Evolutionary conservation across 2,329 filamentous ascomycete genomes (phyloP), one percentile per base, ranked within the genome.

Genomic region (Trichoderma citrinoviride): DNA sequence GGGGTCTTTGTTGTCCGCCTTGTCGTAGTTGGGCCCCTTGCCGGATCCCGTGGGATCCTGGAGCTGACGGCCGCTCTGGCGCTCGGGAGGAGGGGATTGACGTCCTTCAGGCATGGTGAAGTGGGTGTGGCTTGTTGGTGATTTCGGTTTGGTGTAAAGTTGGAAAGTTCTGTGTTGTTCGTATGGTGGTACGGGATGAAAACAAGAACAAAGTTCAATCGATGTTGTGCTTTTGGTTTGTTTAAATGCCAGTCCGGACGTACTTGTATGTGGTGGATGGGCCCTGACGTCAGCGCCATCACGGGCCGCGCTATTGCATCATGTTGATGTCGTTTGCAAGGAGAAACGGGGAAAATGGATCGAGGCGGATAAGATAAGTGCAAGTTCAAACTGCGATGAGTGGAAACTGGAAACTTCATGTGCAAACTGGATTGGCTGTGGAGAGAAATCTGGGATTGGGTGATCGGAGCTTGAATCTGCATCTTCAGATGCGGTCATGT

Each of bases 21-120:
- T 29, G 37, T n/a, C 21, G 19, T 15, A 2, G n/a, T 19, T 15
- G 12, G 47, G 17, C 29, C 21, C 33, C 46, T 50, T 50, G 17
- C 87, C 85, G 0, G 81, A 78, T n/a, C 77, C 85, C 2, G 87
- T 82, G 14, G 83, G 73, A 7, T 85, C 85, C 68, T 85, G 79
- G 65, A 86, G 77, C 79, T 95, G 91, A 63, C 81, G 77, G 66
- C 85, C 88, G 43, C 82, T 79, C 78, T 92, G 90, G 70, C 76
- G 74, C 79, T 91, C 87, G 29, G 91, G 90, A 60, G 87, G 80
- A 67, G 92, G 93, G 37, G 92, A 96, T 79, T 96, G 85, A 74
- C 88, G 88, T 76, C 91, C 90, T 77, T 85, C 78, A 73, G 90
- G 88, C 90, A 92, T 92, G 73, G 69, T 87, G 69, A 66, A 76